Evolutionary conservation across 441 rosid genomes (phyloP), one percentile per base, ranked within the genome.

Genomic region (Flueggea neowawraea): DNA sequence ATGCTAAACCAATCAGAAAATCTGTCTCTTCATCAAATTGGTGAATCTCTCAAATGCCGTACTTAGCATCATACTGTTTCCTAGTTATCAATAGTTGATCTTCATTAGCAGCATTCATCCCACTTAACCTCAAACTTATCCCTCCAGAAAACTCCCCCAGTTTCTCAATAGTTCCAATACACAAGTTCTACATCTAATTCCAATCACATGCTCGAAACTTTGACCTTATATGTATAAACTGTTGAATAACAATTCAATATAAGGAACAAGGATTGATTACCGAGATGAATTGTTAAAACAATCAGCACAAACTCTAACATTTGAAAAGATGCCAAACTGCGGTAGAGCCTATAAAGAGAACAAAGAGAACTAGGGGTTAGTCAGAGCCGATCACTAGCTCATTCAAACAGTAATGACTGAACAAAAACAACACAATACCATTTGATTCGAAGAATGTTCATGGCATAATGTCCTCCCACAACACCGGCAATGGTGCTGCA

Each of bases 381-480:
- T 14, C 12, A 47, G 12, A 10, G 12, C 50, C 50, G 6, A 47
- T 36, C 41, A 36, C 41, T 36, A 36, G 9, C 9, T 5, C 6
- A 36, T 36, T 8, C 0, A 36, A 8, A 36, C 41, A 8, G 9
- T 8, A 36, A 36, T 47, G 12, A 4, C 12, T 10, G 9, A 47
- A 47, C 6, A 47, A 47, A 47, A 47, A 47, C 14, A 12, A 9
- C 12, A 47, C 12, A 47, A 9, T 47, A 89, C 93, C 96, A 86
- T 83, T 71, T 89, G 90, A 72, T 73, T 65, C 31, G 96, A 78
- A 5, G 96, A 89, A 73, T 89, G 96, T 54, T 86, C 96, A 5
- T 75, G 73, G 73, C 96, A 86, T 44, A 89, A 65, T 14, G 96
- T 81, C 75, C 84, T 79, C 54, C 96, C 90, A 57, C 92, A 89